Evolutionary conservation across 345 rosid genomes (phyloP).

Genomic region (Salix exigua): DNA sequence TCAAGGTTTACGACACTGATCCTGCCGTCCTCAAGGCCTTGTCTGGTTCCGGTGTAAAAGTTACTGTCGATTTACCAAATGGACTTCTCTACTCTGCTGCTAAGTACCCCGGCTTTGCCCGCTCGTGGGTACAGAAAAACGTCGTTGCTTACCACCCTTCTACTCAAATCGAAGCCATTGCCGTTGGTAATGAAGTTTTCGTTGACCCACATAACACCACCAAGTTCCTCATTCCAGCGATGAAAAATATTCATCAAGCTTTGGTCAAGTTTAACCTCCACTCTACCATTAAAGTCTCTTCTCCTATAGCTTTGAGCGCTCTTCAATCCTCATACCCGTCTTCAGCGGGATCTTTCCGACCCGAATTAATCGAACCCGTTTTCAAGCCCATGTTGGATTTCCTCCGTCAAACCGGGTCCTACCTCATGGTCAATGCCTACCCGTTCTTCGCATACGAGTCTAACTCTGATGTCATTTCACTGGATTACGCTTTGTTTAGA

Average conservation of each 20-base stretch:
- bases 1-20: slow-evolving; percentile 81
- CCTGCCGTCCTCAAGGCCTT: slow-evolving; percentile 71
- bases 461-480: slow-evolving; percentile 82
- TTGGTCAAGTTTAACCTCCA: slow-evolving; percentile 55
- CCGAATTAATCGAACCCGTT: slow-evolving; percentile 65
- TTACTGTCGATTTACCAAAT: slow-evolving; percentile 87
- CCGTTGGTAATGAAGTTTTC: slow-evolving; percentile 91
- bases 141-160: slow-evolving; percentile 63
- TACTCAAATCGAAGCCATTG: slow-evolving; percentile 84
- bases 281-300: slow-evolving; percentile 64
- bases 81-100: slow-evolving; percentile 62
- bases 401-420: slow-evolving; percentile 85
- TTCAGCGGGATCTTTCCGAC: slow-evolving; percentile 83
- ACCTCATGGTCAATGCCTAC: slow-evolving; percentile 84
- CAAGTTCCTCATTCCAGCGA: slow-evolving; percentile 62
- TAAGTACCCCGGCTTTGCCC: slow-evolving; percentile 48
- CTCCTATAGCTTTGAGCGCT: slow-evolving; percentile 85
- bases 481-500: slow-evolving; percentile 80
- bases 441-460: slow-evolving; percentile 93
- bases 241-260: slow-evolving; percentile 82
- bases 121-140: slow-evolving; percentile 66
- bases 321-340: slow-evolving; percentile 81
- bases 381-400: slow-evolving; percentile 76
- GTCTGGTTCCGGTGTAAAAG: slow-evolving; percentile 69
- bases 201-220: slow-evolving; percentile 81